A percentile compares a stretch with the other conserved stretches of the same genome.
phyloP scores from a whole-genome alignment of 148 eudicot genomes.

The Agrostemma githago region DNA sequence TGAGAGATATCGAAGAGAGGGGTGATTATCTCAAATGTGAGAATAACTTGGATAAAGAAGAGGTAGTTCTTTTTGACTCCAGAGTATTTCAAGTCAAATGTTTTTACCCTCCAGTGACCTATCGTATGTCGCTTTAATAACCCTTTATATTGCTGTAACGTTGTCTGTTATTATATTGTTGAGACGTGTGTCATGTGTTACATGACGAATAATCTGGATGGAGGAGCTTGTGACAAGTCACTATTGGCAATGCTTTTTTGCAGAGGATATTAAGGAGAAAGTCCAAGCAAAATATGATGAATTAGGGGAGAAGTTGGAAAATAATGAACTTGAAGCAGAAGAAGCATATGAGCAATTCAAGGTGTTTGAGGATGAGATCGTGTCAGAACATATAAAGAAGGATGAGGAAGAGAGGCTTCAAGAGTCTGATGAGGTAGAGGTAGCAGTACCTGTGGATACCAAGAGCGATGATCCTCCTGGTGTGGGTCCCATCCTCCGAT shows the following conservation, averaged over 20 bases:
- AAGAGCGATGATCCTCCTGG: constrained; percentile 81
- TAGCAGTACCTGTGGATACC: constrained; percentile 31
- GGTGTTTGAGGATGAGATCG: constrained; percentile 81
- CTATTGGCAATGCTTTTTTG: constrained; percentile 10
- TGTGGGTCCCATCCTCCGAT: constrained; percentile 83
- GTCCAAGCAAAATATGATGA: constrained; percentile 70
- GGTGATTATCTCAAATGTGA: no score
- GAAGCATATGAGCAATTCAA: constrained; percentile 68
- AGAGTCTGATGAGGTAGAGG: constrained; percentile 44
- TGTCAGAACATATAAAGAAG: constrained; percentile 50
- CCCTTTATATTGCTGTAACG: background rate
- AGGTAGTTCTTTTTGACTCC: background rate
- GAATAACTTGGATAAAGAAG: background rate
- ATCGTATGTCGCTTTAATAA: background rate
- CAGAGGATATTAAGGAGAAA: constrained; percentile 73
- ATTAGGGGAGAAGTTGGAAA: constrained; percentile 67
- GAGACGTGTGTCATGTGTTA: background rate
- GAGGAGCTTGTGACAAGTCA: background rate
- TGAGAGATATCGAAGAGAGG: no score
- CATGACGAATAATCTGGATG: background rate
- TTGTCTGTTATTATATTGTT: background rate
- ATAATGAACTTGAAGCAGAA: constrained; percentile 57
- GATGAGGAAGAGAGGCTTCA: constrained; percentile 52
- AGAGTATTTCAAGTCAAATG: background rate
- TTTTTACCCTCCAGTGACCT: background rate